Conservation (phyloP, 306 rosid genomes). For the Nissolia schottii region DNA sequence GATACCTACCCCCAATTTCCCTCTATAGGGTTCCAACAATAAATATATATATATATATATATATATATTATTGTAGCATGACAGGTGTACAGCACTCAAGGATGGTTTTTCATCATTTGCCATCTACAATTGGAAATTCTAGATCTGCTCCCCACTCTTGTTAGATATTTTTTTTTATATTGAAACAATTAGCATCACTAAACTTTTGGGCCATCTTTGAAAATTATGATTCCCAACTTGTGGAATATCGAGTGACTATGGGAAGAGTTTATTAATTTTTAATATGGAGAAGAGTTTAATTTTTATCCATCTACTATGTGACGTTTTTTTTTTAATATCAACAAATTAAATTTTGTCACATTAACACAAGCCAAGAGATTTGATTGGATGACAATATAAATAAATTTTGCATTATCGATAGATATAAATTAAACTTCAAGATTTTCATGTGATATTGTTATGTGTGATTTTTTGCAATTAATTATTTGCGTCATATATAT, state of each 20-base stretch:
- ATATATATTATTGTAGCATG: not conserved
- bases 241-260: not conserved
- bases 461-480: too few species aligned
- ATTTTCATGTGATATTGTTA: too few species aligned
- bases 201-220: not conserved
- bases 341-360: too few species aligned
- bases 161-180: not conserved
- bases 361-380: too few species aligned
- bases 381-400: too few species aligned
- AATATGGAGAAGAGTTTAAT: too few species aligned
- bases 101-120: not conserved
- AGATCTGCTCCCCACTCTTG: slow-evolving; percentile 13
- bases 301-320: too few species aligned
- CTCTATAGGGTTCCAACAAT: not conserved
- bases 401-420: too few species aligned
- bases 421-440: too few species aligned
- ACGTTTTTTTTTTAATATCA: too few species aligned
- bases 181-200: not conserved
- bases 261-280: not conserved
- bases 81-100: slow-evolving; percentile 32
- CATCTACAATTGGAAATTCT: slow-evolving; percentile 16
- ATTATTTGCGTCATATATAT: too few species aligned
- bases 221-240: not conserved
- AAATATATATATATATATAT: too few species aligned
- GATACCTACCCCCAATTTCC: not conserved